Evolutionary conservation across 2,329 filamentous ascomycete species (phyloP), one percentile per base, ranked within the genome.

Genomic region (Apiospora malaysiana): DNA sequence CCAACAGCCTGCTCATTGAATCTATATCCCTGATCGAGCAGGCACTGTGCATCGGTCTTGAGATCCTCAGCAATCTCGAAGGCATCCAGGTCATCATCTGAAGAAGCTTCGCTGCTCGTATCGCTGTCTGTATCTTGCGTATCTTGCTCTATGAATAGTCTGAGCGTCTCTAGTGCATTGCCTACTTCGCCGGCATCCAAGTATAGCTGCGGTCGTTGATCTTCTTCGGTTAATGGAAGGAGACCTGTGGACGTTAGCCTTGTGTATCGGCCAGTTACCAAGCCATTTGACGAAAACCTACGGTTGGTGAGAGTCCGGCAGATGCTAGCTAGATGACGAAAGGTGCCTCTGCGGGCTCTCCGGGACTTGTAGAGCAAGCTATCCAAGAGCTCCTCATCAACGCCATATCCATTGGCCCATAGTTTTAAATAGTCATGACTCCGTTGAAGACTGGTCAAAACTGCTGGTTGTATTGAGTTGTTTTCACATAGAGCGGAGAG

Each of bases 61-160:
- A 74, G 68, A 59, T 74, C 73, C 23, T 74, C 73, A 27, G 71
- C 73, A n/a, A 74, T 73, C 2, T 73, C 71, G 7, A 72, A 70
- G n/a, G 72, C 27, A 14, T 72, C 69, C 32, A 46, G 23, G 9
- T 45, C 66, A 23, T 47, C 32, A 8, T 23, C 66, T n/a, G 56
- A 66, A 8, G 68, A 49, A 7, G 49, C 47, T 1, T 71, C 70
- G 56, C 66, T 69, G 9, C 45, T 45, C n/a, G 23, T n/a, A 25
- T 72, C 69, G 8, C 27, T 51, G 18, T 70, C 71, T 1, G 56
- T 59, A 18, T 59, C 66, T 32, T 32, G 3, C 32, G 32, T 32
- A 32, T 32, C 32, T 6, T 32, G 32, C 32, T 32, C 32, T 32
- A 32, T 32, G 32, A 32, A 32, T 4, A 32, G 6, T 32, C 32